A percentile compares a stretch with the other conserved stretches of the same genome.
phyloP scores from a whole-genome alignment of 352 stramenopile species.

The Pythium brachiatum region DNA sequence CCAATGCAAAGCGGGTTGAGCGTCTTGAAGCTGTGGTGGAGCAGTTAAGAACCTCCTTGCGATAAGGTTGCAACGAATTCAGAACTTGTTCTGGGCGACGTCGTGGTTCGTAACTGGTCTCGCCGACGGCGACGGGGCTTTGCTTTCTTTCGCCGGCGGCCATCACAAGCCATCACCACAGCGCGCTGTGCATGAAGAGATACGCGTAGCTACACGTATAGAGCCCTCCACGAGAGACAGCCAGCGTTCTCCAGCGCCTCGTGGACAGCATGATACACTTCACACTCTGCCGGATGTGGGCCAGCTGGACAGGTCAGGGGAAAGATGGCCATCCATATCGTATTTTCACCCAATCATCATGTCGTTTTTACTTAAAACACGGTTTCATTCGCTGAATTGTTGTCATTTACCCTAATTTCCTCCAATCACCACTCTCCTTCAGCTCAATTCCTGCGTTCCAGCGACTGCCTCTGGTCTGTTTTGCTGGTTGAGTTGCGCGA shows the following conservation, averaged over 20 bases:
- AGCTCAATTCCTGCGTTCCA: slow-evolving; percentile 25
- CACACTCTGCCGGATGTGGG: slow-evolving; percentile 1
- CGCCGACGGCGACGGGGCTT: background rate
- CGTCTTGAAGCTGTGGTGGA: slow-evolving; percentile 35
- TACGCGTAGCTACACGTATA: too few species aligned
- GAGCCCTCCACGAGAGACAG: too few species aligned
- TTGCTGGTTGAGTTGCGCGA: slow-evolving; percentile 16
- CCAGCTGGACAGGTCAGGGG: background rate
- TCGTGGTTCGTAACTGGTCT: background rate
- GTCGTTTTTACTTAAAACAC: background rate
- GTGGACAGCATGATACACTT: background rate
- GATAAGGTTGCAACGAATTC: background rate
- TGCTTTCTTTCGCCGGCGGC: background rate
- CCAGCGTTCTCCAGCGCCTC: background rate
- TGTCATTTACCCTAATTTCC: background rate
- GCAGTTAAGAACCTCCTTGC: slow-evolving; percentile 27
- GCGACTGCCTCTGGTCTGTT: slow-evolving; percentile 14
- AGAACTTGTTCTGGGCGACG: background rate
- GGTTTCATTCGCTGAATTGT: slow-evolving; percentile 3
- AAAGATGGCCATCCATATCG: background rate
- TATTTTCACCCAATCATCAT: background rate
- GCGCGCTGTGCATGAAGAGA: too few species aligned
- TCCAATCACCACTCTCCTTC: slow-evolving; percentile 7
- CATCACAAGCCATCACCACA: background rate
- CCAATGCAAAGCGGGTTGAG: slow-evolving; percentile 16